phyloP scores from a whole-genome alignment of 805 yeast species.

The Candida hungchunana region DNA sequence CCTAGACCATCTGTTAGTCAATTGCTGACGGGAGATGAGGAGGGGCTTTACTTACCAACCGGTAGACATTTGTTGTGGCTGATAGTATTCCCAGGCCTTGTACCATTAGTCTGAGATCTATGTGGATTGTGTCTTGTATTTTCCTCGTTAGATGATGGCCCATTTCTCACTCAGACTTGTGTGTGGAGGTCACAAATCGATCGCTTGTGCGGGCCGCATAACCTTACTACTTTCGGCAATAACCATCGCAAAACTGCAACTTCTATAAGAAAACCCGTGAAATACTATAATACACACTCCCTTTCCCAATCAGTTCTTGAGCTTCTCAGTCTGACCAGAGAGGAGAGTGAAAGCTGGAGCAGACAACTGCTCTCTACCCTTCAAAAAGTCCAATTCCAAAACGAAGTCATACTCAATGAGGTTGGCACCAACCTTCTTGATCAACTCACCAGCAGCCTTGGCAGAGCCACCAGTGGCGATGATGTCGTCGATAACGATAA shows the following conservation, averaged over 20 bases:
- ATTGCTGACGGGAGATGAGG: neutral
- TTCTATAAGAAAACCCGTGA: too few species aligned
- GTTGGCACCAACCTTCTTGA: constrained; percentile 60
- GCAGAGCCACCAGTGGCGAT: constrained; percentile 99
- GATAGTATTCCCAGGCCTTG: constrained; percentile 18
- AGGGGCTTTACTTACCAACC: constrained; percentile 21
- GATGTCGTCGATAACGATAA: constrained; percentile 90
- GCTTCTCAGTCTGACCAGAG: constrained; percentile 67
- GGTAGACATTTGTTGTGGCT: constrained; percentile 21
- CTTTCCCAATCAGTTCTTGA: constrained; percentile 28
- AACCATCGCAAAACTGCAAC: too few species aligned
- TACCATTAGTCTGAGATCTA: too few species aligned
- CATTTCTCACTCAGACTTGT: too few species aligned
- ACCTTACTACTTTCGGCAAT: too few species aligned
- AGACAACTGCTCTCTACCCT: constrained; percentile 83
- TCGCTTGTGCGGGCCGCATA: too few species aligned
- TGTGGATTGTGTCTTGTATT: too few species aligned
- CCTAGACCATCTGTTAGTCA: constrained; percentile 6
- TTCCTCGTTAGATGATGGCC: too few species aligned
- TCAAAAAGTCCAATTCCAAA: constrained; percentile 91
- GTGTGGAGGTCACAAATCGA: too few species aligned
- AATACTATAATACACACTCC: too few species aligned
- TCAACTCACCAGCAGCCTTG: constrained; percentile 84
- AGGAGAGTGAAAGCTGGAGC: constrained; percentile 89
- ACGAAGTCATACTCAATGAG: constrained; percentile 81